Percentiles rank a stretch among this genome's conserved stretches.
These are phyloP conservation scores for Trifolium fragiferum DNA, from an alignment of 306 rosid genomes.

Conservation along the genomic window DNA sequence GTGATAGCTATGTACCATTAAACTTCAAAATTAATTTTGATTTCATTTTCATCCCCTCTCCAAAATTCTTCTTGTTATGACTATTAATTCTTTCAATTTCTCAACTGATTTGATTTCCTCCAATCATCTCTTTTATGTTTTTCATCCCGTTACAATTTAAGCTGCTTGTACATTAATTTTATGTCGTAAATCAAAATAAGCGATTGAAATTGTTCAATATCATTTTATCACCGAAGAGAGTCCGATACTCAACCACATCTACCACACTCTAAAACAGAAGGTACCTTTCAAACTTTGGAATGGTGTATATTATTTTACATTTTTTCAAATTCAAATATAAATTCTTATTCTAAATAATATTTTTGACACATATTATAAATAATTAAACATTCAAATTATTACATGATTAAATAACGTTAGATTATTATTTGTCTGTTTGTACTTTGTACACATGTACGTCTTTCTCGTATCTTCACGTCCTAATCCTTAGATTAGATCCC, in stretches of 20 bases:
- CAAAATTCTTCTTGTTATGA: neutral
- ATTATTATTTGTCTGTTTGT: conserved; percentile 43
- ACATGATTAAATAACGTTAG: neutral
- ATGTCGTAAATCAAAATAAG: no score
- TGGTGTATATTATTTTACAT: conserved; percentile 4
- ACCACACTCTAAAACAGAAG: conserved; percentile 21
- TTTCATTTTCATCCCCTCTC: neutral
- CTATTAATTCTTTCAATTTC: neutral
- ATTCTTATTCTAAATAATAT: no score
- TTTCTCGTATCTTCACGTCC: conserved; percentile 68
- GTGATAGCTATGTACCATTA: conserved; percentile 14
- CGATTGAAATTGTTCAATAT: no score
- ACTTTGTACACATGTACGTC: conserved; percentile 37
- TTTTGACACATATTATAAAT: neutral
- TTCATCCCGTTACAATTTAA: no score
- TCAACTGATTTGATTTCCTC: no score
- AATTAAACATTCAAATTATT: neutral
- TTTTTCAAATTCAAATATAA: neutral
- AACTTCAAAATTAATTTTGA: neutral
- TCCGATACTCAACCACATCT: neutral
- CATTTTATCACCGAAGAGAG: no score
- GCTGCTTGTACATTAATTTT: no score
- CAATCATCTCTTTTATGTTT: no score
- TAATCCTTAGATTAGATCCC: conserved; percentile 50
- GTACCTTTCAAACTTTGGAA: conserved; percentile 46